Conservation (phyloP, 345 rosid genomes). For the Diplotaxis tenuifolia region DNA sequence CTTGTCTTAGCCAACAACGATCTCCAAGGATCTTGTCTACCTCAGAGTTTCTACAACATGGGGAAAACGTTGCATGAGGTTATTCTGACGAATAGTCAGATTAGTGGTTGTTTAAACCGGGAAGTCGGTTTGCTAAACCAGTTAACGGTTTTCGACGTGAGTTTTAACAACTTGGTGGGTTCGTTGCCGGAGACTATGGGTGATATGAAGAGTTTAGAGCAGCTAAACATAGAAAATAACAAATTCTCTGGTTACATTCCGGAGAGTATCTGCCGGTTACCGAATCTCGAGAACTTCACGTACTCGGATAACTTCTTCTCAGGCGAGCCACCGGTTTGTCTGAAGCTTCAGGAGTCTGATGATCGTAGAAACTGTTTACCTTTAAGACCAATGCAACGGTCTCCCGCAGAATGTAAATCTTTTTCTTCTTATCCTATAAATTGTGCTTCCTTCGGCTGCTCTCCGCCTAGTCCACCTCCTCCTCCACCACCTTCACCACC, state of each 20-base stretch:
- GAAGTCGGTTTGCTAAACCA: constrained; percentile 55
- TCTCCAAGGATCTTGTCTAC: constrained; percentile 60
- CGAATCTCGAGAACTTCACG: constrained; percentile 73
- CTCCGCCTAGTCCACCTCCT: constrained; percentile 36
- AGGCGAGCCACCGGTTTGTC: constrained; percentile 59
- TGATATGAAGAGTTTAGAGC: constrained; percentile 69
- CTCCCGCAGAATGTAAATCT: constrained; percentile 53
- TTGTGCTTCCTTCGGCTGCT: constrained; percentile 58
- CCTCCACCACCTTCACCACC: constrained; percentile 30
- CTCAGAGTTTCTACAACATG: constrained; percentile 66
- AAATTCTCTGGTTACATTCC: constrained; percentile 63
- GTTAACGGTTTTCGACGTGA: constrained; percentile 67
- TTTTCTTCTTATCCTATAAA: constrained; percentile 53
- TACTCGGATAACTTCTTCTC: constrained; percentile 63
- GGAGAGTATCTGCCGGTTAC: constrained; percentile 58
- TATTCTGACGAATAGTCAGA: constrained; percentile 50
- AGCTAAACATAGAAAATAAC: constrained; percentile 67
- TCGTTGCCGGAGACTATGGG: constrained; percentile 63
- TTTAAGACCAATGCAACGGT: constrained; percentile 57
- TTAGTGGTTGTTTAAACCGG: constrained; percentile 63
- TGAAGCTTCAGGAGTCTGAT: constrained; percentile 47
- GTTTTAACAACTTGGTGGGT: constrained; percentile 68
- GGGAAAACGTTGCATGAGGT: constrained; percentile 52
- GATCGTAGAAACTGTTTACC: constrained; percentile 71
- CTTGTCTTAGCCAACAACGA: constrained; percentile 72